phyloP scores from a whole-genome alignment of 352 stramenopile species.

The Phytopythium chamaehyphon region DNA sequence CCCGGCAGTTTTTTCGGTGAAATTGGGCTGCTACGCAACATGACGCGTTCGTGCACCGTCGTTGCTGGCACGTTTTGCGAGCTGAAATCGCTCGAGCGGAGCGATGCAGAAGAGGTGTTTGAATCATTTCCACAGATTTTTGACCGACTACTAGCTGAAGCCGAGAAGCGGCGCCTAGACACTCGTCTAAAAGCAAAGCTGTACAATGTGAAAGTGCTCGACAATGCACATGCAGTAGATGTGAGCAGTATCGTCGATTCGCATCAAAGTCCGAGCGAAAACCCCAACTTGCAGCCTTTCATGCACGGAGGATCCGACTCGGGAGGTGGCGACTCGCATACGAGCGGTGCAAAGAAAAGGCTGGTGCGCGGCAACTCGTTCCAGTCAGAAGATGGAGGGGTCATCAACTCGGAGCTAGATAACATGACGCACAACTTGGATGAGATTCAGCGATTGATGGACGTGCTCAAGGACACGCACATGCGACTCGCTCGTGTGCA shows the following conservation, averaged over 20 bases:
- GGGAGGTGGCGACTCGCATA: constrained; percentile 6
- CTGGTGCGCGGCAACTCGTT: constrained; percentile 31
- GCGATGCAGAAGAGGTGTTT: constrained; percentile 53
- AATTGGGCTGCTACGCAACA: constrained; percentile 52
- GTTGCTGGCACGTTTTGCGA: constrained; percentile 59
- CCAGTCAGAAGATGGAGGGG: constrained; percentile 33
- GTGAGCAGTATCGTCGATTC: constrained; percentile 47
- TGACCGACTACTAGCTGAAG: constrained; percentile 50
- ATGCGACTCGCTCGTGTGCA: constrained; percentile 36
- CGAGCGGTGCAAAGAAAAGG: constrained; percentile 12
- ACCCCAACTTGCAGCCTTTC: constrained; percentile 26
- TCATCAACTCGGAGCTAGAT: constrained; percentile 44
- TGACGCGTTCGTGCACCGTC: constrained; percentile 51
- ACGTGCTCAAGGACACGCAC: constrained; percentile 31
- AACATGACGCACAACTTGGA: constrained; percentile 40
- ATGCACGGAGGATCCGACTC: constrained; percentile 22
- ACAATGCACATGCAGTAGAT: constrained; percentile 57
- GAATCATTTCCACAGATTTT: constrained; percentile 55
- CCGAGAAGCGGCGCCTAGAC: constrained; percentile 44
- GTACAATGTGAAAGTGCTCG: constrained; percentile 63
- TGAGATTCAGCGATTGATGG: constrained; percentile 37
- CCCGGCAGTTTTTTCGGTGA: constrained; percentile 63
- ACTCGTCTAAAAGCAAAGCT: constrained; percentile 40
- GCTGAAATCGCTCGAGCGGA: constrained; percentile 44
- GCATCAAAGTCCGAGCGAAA: constrained; percentile 13